Evolutionary conservation across 2,329 filamentous ascomycete species (phyloP).

Genomic region (Emmonsiellopsis sp.): DNA sequence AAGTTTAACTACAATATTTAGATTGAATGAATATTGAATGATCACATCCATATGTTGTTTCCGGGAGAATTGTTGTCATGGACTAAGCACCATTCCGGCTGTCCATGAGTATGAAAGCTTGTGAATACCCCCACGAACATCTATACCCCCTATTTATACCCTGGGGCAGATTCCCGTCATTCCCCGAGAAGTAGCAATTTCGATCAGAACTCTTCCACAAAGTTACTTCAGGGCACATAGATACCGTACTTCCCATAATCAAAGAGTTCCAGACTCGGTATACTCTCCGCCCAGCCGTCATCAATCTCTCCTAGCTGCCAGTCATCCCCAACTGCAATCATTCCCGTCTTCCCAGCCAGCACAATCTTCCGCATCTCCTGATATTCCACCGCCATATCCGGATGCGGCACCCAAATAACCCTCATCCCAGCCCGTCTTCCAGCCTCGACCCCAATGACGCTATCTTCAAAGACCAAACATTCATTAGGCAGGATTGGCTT

Average conservation of each 20-base stretch:
- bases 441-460: slow-evolving; percentile 23
- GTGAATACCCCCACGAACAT: no score
- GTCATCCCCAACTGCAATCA: slow-evolving; percentile 21
- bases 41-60: no score
- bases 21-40: no score
- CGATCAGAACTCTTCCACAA: no score
- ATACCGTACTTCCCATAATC: slow-evolving; percentile 31
- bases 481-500: slow-evolving; percentile 18
- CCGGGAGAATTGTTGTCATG: no score
- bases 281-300: slow-evolving; percentile 31
- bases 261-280: slow-evolving; percentile 30
- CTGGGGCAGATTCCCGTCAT: no score
- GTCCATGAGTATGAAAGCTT: no score
- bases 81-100: no score
- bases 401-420: slow-evolving; percentile 27
- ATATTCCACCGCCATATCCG: slow-evolving; percentile 27
- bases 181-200: no score
- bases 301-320: slow-evolving; percentile 26
- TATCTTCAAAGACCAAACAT: slow-evolving; percentile 29
- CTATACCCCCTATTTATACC: no score
- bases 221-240: neutral
- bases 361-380: slow-evolving; percentile 19
- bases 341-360: slow-evolving; percentile 22
- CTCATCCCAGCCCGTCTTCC: slow-evolving; percentile 26
- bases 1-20: neutral